Base-by-base conservation (phyloP, 306 rosid species). In the Medicago arabica region DNA sequence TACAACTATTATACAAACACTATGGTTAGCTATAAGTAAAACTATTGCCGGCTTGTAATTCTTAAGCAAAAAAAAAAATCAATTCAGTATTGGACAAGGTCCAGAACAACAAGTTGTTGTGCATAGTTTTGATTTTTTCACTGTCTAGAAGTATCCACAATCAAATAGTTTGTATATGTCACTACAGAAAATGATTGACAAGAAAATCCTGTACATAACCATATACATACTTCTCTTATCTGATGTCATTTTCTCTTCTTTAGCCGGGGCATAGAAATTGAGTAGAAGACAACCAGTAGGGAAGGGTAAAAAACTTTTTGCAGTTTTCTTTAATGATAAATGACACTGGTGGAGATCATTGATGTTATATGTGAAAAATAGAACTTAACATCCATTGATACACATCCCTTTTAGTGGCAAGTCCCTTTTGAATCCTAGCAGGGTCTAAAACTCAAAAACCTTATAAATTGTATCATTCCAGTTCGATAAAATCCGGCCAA, bases 101-200 rank as follows among this genome's bases (percentile, higher is more conserved):
- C 16, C 64, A 58, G 36, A 8, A 16, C 15, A 23, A 12, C 39
- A 59, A 50, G 41, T 6, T 40, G n/a, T 50, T 66, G 61, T 7
- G 13, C 61, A 46, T 9, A 10, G 36, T 78, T 70, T 78, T 41
- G 57, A 38, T 49, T 70, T 78, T 41, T 15, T 14, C 13, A 12
- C 53, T 51, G 43, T 72, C 40, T 61, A 49, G 79, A 12, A 72
- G 68, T 15, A 46, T 46, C 51, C 15, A 5, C 6, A 46, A 46
- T 15, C 51, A 10, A 12, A 44, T 44, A 44, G n/a, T 46, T 11
- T 40, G 16, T 10, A n/a, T 23, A 23, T 59, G 36, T 44, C 28
- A 12, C 60, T 7, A 15, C 5, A 2, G 59, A 74, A 57, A 57
- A 72, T 55, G 28, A 57, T 13, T 72, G 67, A 72, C 28, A 40